phyloP scores from a whole-genome alignment of 2,329 filamentous ascomycete species.

The Arthrobotrys conoides region DNA sequence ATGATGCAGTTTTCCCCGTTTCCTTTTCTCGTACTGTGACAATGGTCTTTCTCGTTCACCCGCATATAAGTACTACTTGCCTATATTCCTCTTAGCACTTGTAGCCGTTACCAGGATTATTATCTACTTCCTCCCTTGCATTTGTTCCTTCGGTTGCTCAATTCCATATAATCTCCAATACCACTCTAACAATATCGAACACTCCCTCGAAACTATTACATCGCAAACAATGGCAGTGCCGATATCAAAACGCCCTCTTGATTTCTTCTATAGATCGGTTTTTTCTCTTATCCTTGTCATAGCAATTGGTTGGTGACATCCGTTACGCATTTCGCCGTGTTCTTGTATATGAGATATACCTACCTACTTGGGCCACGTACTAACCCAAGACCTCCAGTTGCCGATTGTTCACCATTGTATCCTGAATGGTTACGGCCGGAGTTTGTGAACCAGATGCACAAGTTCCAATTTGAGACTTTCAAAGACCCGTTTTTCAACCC shows the following conservation, averaged over 20 bases:
- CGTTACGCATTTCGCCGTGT: neutral
- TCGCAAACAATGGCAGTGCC: slow-evolving; percentile 41
- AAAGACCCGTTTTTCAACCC: slow-evolving; percentile 58
- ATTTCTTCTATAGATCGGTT: slow-evolving; percentile 48
- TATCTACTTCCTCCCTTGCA: too few species aligned
- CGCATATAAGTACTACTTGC: too few species aligned
- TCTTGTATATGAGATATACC: too few species aligned
- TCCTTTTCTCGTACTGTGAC: too few species aligned
- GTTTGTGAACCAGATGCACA: slow-evolving; percentile 47
- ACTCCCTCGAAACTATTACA: neutral
- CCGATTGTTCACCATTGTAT: slow-evolving; percentile 55
- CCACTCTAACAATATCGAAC: neutral
- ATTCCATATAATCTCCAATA: neutral
- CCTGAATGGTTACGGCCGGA: slow-evolving; percentile 50
- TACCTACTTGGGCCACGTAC: too few species aligned
- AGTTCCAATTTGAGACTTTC: slow-evolving; percentile 49
- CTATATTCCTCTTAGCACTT: too few species aligned
- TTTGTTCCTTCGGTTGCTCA: too few species aligned
- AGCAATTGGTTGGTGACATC: slow-evolving; percentile 40
- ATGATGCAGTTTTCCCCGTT: neutral
- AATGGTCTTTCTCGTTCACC: too few species aligned
- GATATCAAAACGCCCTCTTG: slow-evolving; percentile 48
- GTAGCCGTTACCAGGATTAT: slow-evolving; percentile 2
- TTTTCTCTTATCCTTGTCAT: slow-evolving; percentile 55
- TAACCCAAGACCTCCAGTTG: slow-evolving; percentile 30